Evolutionary conservation across 169 alveolate species (phyloP), one percentile per base, ranked within the genome.

Genomic region (Plasmodium blacklocki): DNA sequence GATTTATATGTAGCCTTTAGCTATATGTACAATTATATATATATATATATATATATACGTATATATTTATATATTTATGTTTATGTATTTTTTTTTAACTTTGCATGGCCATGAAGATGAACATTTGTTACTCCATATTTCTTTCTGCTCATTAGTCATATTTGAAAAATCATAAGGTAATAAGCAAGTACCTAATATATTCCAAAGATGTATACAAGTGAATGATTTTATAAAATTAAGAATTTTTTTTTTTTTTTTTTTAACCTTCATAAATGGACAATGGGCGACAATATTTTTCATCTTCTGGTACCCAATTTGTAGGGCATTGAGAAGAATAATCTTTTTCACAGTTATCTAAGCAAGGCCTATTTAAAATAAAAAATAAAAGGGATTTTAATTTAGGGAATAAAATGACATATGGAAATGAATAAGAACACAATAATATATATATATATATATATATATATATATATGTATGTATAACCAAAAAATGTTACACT

Each of bases 121-220:
- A 60, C 91, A 83, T 14, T 68, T 83, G 66, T 83, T 83, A 32
- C 91, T 59, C 91, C 91, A 83, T 1, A 83, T 83, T 67, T 83
- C 74, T 60, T 83, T 83, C 12, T 83, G 91, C 2, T 71, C 62
- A 66, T 68, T 26, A 54, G 83, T 83, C 73, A 83, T 68, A 14
- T 83, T 83, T 56, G 91, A 83, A 47, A 83, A 83, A 12, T 83
- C 85, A 29, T 83, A 73, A 15, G 73, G 14, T 6, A 59, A 47
- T 56, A 83, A 49, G 45, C 91, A 83, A 26, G 73, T 52, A 39
- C 91, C 91, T 83, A 39, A 56, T 19, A 39, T 5, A 5, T 39
- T 39, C 47, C 47, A 39, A 39, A 39, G 47, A 9, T 39, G 47
- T 39, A 39, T 39, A 39, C 47, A 39, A 39, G 11, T 39, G 47